Evolutionary conservation across 2,329 filamentous ascomycete genomes (phyloP).

Genomic region (Fonsecaea erecta): DNA sequence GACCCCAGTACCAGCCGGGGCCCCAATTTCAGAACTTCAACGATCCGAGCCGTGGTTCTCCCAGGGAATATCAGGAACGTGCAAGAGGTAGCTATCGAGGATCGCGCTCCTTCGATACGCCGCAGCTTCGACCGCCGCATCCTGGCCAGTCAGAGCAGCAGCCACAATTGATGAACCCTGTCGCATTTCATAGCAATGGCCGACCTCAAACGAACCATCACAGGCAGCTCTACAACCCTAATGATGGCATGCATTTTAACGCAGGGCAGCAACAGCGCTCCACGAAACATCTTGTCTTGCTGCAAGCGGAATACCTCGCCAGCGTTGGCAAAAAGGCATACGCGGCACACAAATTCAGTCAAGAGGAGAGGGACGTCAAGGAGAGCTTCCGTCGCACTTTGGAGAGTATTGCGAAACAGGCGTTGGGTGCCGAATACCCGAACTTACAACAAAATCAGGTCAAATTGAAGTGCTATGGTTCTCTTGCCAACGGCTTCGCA

Average conservation of each 20-base stretch:
- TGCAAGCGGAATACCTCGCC: constrained; percentile 37
- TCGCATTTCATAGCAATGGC: constrained; percentile 13
- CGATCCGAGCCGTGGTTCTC: constrained; percentile 18
- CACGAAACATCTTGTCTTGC: constrained; percentile 29
- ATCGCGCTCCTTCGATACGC: constrained; percentile 8
- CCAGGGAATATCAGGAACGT: constrained; percentile 31
- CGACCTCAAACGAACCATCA: constrained; percentile 19
- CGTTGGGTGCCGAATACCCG: constrained; percentile 46
- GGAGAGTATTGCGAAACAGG: constrained; percentile 65
- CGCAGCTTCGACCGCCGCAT: constrained; percentile 11
- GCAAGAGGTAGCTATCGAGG: constrained; percentile 26
- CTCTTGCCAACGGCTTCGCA: constrained; percentile 81
- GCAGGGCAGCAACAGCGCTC: constrained; percentile 28
- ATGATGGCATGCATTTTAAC: constrained; percentile 19
- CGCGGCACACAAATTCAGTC: constrained; percentile 26
- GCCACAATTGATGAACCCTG: background rate
- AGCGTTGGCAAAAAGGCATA: constrained; percentile 23
- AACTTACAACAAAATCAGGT: constrained; percentile 62
- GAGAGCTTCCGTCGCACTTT: constrained; percentile 70
- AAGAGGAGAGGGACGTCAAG: constrained; percentile 68
- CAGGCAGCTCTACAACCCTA: constrained; percentile 27
- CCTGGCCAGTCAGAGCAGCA: background rate
- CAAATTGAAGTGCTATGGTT: constrained; percentile 79
- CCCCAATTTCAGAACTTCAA: constrained; percentile 10
- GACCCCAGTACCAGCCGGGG: constrained; percentile 5